Evolutionary conservation across 345 rosid genomes (phyloP), one percentile per base, ranked within the genome.

Genomic region (Streptanthus diversifolius): DNA sequence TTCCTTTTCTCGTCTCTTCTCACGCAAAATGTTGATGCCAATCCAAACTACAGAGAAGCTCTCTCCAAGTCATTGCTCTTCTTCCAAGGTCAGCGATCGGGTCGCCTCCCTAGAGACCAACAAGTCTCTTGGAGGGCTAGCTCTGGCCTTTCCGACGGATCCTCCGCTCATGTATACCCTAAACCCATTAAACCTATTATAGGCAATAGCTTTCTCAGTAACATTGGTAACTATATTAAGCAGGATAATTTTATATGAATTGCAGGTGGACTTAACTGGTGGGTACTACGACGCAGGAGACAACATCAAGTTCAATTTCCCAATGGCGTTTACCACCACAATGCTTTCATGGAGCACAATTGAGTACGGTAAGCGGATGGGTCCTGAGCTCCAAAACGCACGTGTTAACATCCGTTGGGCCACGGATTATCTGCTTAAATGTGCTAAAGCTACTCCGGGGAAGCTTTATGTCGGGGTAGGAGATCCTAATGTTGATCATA

Each of bases 271-370:
- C 72, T 84, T 90, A 51, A 83, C 83, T 0, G 98, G 98, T 41
- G 98, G 98, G 8, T 93, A 93, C 83, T 93, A 90, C 9, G 97
- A 93, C 32, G 98, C 98, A 0, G 97, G 98, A 5, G 98, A 93
- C 80, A 93, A 93, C 17, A 85, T 90, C 21, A 93, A 90, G 80
- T 93, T 93, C 80, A 90, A 90, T 63, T 86, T 93, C 69, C 98
- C 98, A 13, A 93, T 93, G 97, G 97, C 98, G 17, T 93, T 84
- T 81, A 83, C 93, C 45, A 85, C 98, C 51, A 93, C 98, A 13
- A 85, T 93, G 93, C 87, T 93, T 5, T 85, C 97, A 40, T 93
- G 98, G 98, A 68, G 96, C 43, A 68, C 92, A 10, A 84, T 93
- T 2, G 98, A 93, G 68, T 93, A 86, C 39, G 97, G 93, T 12